These are phyloP conservation scores for Pseudoturritis turrita DNA, from an alignment of 345 rosid genomes.

Conservation along the genomic window DNA sequence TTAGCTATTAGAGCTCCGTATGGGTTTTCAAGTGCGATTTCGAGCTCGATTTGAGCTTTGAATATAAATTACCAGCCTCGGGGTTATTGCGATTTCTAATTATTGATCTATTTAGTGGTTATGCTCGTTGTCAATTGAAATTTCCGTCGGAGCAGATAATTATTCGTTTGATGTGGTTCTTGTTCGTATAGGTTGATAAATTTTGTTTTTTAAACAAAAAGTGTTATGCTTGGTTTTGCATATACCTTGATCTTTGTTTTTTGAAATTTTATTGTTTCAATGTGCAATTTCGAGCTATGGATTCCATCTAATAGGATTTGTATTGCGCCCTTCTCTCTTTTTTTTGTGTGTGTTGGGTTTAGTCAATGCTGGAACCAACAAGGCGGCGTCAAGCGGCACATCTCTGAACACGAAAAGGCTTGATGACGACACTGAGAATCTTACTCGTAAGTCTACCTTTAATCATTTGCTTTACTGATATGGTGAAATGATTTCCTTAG, in stretches of 20 bases:
- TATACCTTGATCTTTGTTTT: not conserved
- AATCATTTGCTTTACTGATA: not conserved
- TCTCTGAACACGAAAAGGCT: constrained; percentile 89
- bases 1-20: not conserved
- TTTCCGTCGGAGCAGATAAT: not conserved
- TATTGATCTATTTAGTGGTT: not conserved
- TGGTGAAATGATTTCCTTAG: not conserved
- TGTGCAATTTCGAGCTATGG: not conserved
- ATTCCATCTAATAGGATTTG: not conserved
- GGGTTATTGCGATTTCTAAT: not conserved
- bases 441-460: constrained; percentile 62
- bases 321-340: not conserved
- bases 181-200: too few relatives aligned
- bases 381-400: constrained; percentile 89
- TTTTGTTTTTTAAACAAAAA: too few relatives aligned
- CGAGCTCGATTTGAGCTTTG: not conserved
- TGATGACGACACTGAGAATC: constrained; percentile 91
- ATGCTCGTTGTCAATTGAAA: not conserved
- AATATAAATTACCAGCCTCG: not conserved
- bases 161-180: too few relatives aligned
- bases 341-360: constrained; percentile 17
- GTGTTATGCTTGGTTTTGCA: not conserved
- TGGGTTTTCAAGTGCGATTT: not conserved
- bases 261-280: not conserved
- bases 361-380: constrained; percentile 89